Evolutionary conservation across 768 basidiomycete genomes (phyloP), one percentile per base, ranked within the genome.

Genomic region (Rickenella mellea): DNA sequence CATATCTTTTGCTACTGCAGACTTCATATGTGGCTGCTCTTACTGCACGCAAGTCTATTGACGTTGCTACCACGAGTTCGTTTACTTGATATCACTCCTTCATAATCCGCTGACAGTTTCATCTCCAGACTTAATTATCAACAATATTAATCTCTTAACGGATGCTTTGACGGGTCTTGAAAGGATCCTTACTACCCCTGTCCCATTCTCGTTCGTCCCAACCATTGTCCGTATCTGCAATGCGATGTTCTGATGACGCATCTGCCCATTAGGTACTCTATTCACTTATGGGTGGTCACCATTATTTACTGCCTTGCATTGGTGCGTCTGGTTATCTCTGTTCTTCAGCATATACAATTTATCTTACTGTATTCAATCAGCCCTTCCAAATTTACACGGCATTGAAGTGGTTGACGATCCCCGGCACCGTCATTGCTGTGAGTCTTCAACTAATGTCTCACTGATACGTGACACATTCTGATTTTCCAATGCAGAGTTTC

Each of bases 181-280:
- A 51, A 65, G 83, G 30, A 82, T 84, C 47, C 65, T 86, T 4
- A 84, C 81, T 0, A 82, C 81, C 1, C 82, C 83, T 3, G 82
- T 86, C 33, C 83, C 82, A 8, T 84, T 81, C 60, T 83, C 80
- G 73, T 83, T 49, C 30, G 71, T 59, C 15, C 14, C 37, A 11
- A 41, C 38, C 25, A 17, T 37, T 45, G 12, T 28, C 8, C 19
- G 8, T 20, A 40, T 19, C 38, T 44, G 9, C 30, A 24, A 5
- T 26, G 22, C 28, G 27, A 25, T 32, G 26, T 27, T 44, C 36
- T 42, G 27, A 29, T 21, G 11, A 5, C 19, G 40, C 11, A 40
- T 42, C 40, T 9, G 29, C n/a, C 25, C 7, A 31, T 36, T 48
- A 81, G 79, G 30, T 83, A 83, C 51, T 76, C 76, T 2, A 62